These are phyloP conservation scores for Ophiosphaerella narmari DNA, from an alignment of 2,329 filamentous ascomycete species.

Conservation along the genomic window DNA sequence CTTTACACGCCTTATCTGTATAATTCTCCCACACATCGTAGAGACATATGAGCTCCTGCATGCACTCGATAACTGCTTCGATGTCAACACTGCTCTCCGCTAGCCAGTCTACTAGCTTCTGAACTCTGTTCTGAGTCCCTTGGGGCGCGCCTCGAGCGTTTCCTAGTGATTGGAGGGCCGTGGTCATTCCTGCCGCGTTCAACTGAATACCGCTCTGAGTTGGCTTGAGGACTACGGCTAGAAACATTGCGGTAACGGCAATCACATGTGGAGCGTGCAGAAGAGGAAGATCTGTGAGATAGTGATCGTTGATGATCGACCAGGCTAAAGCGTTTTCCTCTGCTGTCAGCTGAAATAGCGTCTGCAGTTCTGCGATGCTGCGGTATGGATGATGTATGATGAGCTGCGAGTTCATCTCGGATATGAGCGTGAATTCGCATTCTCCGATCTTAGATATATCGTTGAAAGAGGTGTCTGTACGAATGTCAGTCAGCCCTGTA, in stretches of 20 bases:
- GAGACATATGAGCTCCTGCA: conserved; percentile 87
- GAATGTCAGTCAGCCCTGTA: conserved; percentile 7
- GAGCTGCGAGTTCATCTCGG: conserved; percentile 85
- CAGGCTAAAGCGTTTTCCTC: conserved; percentile 80
- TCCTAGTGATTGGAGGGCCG: conserved; percentile 44
- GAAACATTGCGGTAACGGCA: conserved; percentile 82
- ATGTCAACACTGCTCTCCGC: conserved; percentile 86
- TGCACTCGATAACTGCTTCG: conserved; percentile 82
- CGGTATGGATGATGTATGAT: conserved; percentile 92
- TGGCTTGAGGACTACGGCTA: conserved; percentile 81
- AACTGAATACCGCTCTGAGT: conserved; percentile 56
- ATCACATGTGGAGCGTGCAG: conserved; percentile 85
- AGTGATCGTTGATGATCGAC: conserved; percentile 88
- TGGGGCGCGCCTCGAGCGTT: conserved; percentile 33
- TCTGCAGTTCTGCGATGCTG: conserved; percentile 72
- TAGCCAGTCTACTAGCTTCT: conserved; percentile 77
- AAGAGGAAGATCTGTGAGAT: conserved; percentile 87
- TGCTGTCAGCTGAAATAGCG: conserved; percentile 70
- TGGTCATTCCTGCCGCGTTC: conserved; percentile 47
- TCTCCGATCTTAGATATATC: conserved; percentile 87
- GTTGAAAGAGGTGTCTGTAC: conserved; percentile 42
- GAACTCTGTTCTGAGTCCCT: conserved; percentile 59
- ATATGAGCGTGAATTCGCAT: conserved; percentile 91
- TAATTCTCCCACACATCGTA: conserved; percentile 77
- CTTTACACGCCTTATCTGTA: conserved; percentile 67